Base-by-base conservation (phyloP, 306 rosid genomes). In the Quercus variabilis region DNA sequence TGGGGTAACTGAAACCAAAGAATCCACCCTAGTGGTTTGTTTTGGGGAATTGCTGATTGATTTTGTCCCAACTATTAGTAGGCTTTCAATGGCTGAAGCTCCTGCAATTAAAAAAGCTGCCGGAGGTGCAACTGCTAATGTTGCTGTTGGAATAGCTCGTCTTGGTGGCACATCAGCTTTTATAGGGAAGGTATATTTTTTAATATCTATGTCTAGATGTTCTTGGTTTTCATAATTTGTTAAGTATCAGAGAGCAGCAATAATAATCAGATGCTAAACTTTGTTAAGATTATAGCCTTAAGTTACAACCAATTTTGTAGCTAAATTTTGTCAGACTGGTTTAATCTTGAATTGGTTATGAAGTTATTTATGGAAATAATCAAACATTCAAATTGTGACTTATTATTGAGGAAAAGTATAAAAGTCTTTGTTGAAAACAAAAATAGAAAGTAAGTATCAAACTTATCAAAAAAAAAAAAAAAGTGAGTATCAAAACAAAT, bases 61-160 rank as follows among this genome's bases (percentile, higher is more conserved):
- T 86, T 92, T 95, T 28, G 99, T 95, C 80, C 99, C 99, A 60
- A 92, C 94, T 26, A 28, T 35, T 31, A 95, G 3, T 64, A 97
- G 99, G 59, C 79, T 95, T 76, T 88, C 99, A 76, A 84, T 95
- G 91, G 93, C 98, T 38, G 98, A 92, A 69, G 88, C 96, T 46
- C 92, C 98, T 79, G 99, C 96, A 3, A 92, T 92, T 82, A 87
- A 95, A 79, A 95, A 95, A 84, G 99, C 99, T 81, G 88, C 96
- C 12, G 94, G 98, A 26, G 98, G 98, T 71, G 98, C 97, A 74
- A 97, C 97, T 79, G 99, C 99, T 25, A 92, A 92, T 84, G 99
- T 94, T 83, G 92, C 99, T n/a, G 99, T 94, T 62, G 99, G 95
- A 75, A 89, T 92, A 85, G 82, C 99, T 55, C 88, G 97, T 55